Conservation (phyloP, 106 monocot species). For the Dioscorea alata region DNA sequence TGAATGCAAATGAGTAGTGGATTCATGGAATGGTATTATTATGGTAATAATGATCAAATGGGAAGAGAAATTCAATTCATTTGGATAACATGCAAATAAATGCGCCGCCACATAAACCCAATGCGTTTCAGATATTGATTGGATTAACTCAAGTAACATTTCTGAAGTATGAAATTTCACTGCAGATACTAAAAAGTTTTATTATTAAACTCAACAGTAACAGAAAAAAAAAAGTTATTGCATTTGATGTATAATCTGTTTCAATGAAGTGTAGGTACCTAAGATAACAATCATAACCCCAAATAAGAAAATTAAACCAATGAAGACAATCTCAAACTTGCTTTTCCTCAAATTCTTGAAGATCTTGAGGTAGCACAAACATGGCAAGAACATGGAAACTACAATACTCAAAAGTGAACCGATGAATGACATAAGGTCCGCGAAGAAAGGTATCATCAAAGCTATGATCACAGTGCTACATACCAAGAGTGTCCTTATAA, state of each 20-base stretch:
- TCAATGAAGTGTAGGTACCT: conserved; percentile 22
- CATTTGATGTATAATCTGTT: conserved; percentile 17
- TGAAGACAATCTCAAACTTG: conserved; percentile 37
- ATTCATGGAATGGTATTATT: too few relatives aligned
- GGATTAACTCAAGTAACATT: too few relatives aligned
- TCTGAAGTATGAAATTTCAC: too few relatives aligned
- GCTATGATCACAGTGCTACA: conserved; percentile 31
- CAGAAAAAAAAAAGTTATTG: too few relatives aligned
- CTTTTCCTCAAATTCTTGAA: neutral
- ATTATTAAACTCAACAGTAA: too few relatives aligned
- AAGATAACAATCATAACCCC: conserved; percentile 9
- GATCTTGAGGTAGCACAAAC: conserved; percentile 30
- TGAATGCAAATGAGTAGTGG: too few relatives aligned
- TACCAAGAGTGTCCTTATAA: conserved; percentile 29
- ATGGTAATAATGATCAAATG: neutral
- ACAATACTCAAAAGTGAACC: conserved; percentile 41
- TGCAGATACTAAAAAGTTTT: too few relatives aligned
- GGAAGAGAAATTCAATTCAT: too few relatives aligned
- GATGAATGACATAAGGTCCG: conserved; percentile 38
- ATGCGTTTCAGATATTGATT: too few relatives aligned
- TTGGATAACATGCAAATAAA: too few relatives aligned
- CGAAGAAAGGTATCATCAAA: conserved; percentile 42
- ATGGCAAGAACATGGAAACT: conserved; percentile 40
- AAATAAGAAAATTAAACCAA: conserved; percentile 26
- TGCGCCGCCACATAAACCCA: too few relatives aligned